Evolutionary conservation across 805 yeast genomes (phyloP).

Genomic region (Pichia paraexigua): DNA sequence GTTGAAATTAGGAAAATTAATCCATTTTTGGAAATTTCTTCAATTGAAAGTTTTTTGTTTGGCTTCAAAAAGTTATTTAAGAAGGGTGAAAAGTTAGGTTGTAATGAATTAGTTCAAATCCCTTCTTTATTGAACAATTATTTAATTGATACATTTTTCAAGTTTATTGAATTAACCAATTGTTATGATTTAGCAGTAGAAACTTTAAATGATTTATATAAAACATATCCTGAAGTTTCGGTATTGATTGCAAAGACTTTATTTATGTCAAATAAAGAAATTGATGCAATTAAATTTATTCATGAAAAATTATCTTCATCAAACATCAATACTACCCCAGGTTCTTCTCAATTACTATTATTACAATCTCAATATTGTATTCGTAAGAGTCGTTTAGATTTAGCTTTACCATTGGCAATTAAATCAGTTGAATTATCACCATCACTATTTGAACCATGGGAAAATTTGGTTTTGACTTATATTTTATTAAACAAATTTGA

Average conservation of each 20-base stretch:
- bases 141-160: conserved; percentile 67
- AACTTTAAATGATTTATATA: conserved; percentile 44
- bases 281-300: conserved; percentile 46
- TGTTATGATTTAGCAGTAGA: conserved; percentile 53
- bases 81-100: conserved; percentile 62
- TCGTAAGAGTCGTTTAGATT: conserved; percentile 42
- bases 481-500: conserved; percentile 59
- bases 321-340: conserved; percentile 32
- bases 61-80: conserved; percentile 62
- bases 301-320: conserved; percentile 32
- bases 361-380: conserved; percentile 53
- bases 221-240: conserved; percentile 47
- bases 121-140: conserved; percentile 60
- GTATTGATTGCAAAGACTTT: conserved; percentile 48
- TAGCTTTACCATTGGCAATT: conserved; percentile 51
- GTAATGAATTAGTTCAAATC: conserved; percentile 55
- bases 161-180: conserved; percentile 57
- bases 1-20: conserved; percentile 81
- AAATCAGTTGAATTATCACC: conserved; percentile 67
- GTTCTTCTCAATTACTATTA: conserved; percentile 47
- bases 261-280: conserved; percentile 49
- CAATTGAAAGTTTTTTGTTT: conserved; percentile 46
- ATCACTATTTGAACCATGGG: conserved; percentile 71
- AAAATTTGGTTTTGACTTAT: conserved; percentile 54
- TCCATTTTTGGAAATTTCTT: conserved; percentile 48